Evolutionary conservation across 257 asterid genomes (phyloP), one percentile per base, ranked within the genome.

Genomic region (Ophiorrhiza pumila): DNA sequence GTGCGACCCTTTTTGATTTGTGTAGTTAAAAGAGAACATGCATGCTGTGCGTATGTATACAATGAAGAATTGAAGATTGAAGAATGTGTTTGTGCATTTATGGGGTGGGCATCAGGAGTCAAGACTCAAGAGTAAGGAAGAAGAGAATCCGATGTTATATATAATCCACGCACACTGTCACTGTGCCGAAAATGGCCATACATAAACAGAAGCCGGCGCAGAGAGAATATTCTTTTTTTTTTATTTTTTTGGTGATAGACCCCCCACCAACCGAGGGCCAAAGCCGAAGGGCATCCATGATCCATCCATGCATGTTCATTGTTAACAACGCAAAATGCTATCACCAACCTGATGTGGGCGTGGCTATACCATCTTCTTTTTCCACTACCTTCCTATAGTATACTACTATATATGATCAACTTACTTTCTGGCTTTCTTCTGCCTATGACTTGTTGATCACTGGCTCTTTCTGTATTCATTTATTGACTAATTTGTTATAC

Each of bases 131-230:
- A 43, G 69, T 35, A 2, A 22, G 47, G 9, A 18, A 5, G 20
- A n/a, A 64, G 69, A 42, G 69, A 64, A 64, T 64, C 69, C 50
- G 47, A 22, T n/a, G n/a, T n/a, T n/a, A n/a, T n/a, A n/a, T n/a
- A n/a, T n/a, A n/a, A n/a, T n/a, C n/a, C n/a, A n/a, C n/a, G n/a
- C n/a, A n/a, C n/a, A n/a, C n/a, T n/a, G n/a, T n/a, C 61, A 3
- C 17, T n/a, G 60, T 13, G 15, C 60, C 15, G 32, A 1, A 55
- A 55, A 55, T 9, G 60, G 32, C 60, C 15, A 9, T 55, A 23
- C 23, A 55, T n/a, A 55, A 55, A n/a, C 60, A n/a, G 23, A 55
- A 7, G 31, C 60, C 5, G 29, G 29, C 58, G n/a, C 27, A 49
- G 23, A 20, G 2, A 50, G 23, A 50, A 10, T n/a, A n/a, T n/a